Evolutionary conservation across 2,329 filamentous ascomycete genomes (phyloP), one percentile per base, ranked within the genome.

Genomic region (Myotisia sp.): DNA sequence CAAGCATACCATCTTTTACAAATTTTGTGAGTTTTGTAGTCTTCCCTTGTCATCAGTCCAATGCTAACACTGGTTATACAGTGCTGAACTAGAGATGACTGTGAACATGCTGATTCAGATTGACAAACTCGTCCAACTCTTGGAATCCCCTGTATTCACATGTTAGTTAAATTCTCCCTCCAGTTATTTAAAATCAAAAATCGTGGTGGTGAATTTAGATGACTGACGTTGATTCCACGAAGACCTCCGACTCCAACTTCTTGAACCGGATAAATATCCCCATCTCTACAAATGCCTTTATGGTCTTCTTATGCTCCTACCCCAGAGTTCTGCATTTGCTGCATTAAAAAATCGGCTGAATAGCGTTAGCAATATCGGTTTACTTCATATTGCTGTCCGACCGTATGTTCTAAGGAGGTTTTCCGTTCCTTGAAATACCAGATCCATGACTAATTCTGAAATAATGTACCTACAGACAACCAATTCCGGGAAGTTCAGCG

Each of bases 91-190:
- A 31, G 90, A 98, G 55, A 95, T 98, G 84, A 95, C 87, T 0
- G 90, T 98, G 47, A 93, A 93, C 48, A 92, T 94, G 59, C 71
- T 98, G 36, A 98, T 98, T 27, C 92, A 98, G 55, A 94, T 98
- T 46, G 90, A 98, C 58, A 98, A 98, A 56, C 70, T 98, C 10
- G 90, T 98, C 8, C 90, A 98, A 55, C 69, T 98, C 10, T 75
- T 98, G 24, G 90, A 98, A 55, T 95, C 86, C 0, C 90, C 90
- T 0, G 90, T 98, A 1, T 98, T 98, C 51, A 98, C 90, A 29
- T 98, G 84, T 92, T 59, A 60, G 76, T 56, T 26, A 24, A 23
- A 6, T 12, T 16, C n/a, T 28, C 10, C 23, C 6, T 18, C 19
- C 23, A 5, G 29, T 24, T 8, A n/a, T n/a, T 12, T 9, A 5